These are phyloP conservation scores for Pistacia integerrima DNA, from an alignment of 345 rosid genomes.

Conservation along the genomic window DNA sequence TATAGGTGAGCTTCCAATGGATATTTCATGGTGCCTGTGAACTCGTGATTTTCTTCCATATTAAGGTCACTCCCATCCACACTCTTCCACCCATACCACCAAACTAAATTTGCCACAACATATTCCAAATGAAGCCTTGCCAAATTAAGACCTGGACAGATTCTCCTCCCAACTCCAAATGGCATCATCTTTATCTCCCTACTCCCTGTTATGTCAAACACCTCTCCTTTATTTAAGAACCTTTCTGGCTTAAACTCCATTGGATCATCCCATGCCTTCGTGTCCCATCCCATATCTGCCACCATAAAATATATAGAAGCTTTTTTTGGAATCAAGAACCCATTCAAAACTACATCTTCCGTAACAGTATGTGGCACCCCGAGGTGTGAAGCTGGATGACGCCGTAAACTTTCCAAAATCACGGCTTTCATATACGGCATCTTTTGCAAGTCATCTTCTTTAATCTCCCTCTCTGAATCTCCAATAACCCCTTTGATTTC, in stretches of 20 bases:
- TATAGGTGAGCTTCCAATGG: not conserved
- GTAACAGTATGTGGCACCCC: not conserved
- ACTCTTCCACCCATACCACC: slow-evolving; percentile 1
- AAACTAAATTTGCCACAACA: slow-evolving; percentile 15
- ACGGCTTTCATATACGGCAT: slow-evolving; percentile 9
- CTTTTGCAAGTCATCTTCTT: not conserved
- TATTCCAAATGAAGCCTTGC: slow-evolving; percentile 10
- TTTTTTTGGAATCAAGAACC: not conserved
- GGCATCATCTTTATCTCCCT: slow-evolving; percentile 13
- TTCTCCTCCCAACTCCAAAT: slow-evolving; percentile 21
- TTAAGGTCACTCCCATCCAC: slow-evolving; percentile 5
- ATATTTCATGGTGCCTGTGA: not conserved
- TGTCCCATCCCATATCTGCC: slow-evolving; percentile 17
- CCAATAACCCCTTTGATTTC: not conserved
- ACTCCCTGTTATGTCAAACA: slow-evolving; percentile 21
- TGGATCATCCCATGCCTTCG: slow-evolving; percentile 17
- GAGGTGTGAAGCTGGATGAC: not conserved
- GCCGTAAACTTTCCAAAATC: not conserved
- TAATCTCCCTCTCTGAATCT: not conserved
- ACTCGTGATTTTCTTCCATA: slow-evolving; percentile 1
- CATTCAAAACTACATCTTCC: not conserved
- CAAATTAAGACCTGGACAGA: slow-evolving; percentile 14
- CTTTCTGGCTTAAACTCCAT: slow-evolving; percentile 24
- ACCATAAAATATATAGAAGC: slow-evolving; percentile 17
- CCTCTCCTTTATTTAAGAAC: not conserved